Percentiles rank a stretch among this genome's conserved stretches.
These are phyloP conservation scores for Phytophthora europaea DNA, from an alignment of 352 stramenopile genomes.

Conservation along the genomic window DNA sequence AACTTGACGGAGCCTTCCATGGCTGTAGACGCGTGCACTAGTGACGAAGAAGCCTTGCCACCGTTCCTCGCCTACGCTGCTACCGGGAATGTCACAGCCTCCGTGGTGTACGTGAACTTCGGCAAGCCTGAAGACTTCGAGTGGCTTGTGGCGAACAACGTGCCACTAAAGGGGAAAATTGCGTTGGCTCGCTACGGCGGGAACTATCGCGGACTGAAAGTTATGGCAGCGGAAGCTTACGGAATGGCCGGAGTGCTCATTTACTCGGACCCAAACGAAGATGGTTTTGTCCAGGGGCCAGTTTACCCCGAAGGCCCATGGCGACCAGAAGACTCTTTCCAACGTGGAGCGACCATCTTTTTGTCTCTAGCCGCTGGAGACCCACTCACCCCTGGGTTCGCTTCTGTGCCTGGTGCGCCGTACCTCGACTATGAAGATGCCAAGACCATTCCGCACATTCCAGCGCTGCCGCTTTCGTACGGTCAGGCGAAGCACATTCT, in stretches of 20 bases:
- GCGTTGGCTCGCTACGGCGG: constrained; percentile 74
- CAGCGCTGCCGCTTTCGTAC: constrained; percentile 60
- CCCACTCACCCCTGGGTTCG: constrained; percentile 49
- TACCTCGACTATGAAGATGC: constrained; percentile 53
- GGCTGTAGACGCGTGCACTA: constrained; percentile 65
- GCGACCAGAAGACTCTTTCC: constrained; percentile 61
- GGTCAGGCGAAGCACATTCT: constrained; percentile 79
- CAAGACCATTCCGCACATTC: constrained; percentile 56
- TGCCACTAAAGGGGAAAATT: constrained; percentile 68
- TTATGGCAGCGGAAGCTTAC: constrained; percentile 67
- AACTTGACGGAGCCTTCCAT: constrained; percentile 66
- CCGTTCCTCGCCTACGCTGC: constrained; percentile 86
- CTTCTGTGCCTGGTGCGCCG: constrained; percentile 45
- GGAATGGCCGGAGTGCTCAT: constrained; percentile 73
- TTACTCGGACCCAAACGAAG: constrained; percentile 79
- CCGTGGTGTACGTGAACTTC: constrained; percentile 90
- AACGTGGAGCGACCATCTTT: constrained; percentile 75
- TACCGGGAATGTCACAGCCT: constrained; percentile 65
- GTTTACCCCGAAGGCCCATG: constrained; percentile 77
- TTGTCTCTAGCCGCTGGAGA: constrained; percentile 72
- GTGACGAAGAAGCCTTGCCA: constrained; percentile 54
- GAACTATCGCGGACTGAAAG: constrained; percentile 65
- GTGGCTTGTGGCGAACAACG: constrained; percentile 54
- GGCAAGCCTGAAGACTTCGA: constrained; percentile 78
- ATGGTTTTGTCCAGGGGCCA: constrained; percentile 63